Evolutionary conservation across 441 rosid genomes (phyloP).

Genomic region (Mallotus japonicus): DNA sequence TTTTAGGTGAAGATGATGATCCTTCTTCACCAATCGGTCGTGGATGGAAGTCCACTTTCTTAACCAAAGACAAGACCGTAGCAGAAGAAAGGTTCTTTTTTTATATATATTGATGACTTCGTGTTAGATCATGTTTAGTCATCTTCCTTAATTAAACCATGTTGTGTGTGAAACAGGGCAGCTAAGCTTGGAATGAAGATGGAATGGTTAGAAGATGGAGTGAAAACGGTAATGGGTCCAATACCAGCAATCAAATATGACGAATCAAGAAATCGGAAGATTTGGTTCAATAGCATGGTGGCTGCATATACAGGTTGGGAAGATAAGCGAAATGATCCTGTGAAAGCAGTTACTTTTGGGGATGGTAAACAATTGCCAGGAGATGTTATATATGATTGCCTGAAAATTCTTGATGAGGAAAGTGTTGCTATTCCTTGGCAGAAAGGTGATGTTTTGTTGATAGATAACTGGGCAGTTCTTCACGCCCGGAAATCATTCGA

Average conservation of each 20-base stretch:
- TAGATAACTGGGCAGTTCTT: slow-evolving; percentile 85
- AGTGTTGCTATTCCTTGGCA: slow-evolving; percentile 75
- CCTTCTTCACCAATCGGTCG: slow-evolving; percentile 93
- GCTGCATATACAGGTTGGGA: slow-evolving; percentile 90
- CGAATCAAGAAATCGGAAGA: slow-evolving; percentile 58
- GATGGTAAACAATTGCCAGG: slow-evolving; percentile 63
- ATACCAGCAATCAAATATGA: slow-evolving; percentile 70
- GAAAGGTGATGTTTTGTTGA: slow-evolving; percentile 72
- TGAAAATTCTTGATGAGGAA: slow-evolving; percentile 72
- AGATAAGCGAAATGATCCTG: slow-evolving; percentile 68
- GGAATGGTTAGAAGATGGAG: slow-evolving; percentile 75
- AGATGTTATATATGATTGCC: slow-evolving; percentile 55
- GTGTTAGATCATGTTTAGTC: not conserved
- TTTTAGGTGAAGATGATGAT: slow-evolving; percentile 77
- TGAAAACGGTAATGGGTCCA: slow-evolving; percentile 77
- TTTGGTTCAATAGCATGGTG: slow-evolving; percentile 94
- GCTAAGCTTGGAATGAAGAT: slow-evolving; percentile 71
- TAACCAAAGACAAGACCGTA: slow-evolving; percentile 63
- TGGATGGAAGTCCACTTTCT: slow-evolving; percentile 92
- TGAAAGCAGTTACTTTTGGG: slow-evolving; percentile 73
- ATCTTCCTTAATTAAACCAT: not conserved
- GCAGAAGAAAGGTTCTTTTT: slow-evolving; percentile 70
- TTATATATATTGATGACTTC: not conserved
- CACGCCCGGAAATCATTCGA: slow-evolving; percentile 68
- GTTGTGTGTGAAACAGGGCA: slow-evolving; percentile 48